Evolutionary conservation across 495 filamentous ascomycete species (phyloP), one percentile per base, ranked within the genome.

Genomic region (Penicillium canescens): DNA sequence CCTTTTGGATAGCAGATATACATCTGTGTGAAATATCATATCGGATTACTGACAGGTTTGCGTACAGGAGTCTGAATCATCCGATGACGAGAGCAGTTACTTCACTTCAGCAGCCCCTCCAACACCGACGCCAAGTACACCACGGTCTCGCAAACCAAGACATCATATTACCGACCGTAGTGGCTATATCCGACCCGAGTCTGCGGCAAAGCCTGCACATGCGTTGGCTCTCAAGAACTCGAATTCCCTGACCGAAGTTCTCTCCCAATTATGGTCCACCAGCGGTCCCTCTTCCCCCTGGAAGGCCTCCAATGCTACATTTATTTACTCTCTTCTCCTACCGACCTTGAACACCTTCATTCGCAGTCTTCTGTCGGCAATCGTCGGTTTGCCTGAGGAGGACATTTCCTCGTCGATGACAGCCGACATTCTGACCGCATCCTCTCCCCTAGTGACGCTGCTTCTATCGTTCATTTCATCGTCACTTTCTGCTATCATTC

Each of bases 281-380:
- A 94, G 95, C 66, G 89, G 90, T 7, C 86, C 87, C 7, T 91
- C 88, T 78, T 95, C 94, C 6, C 85, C 96, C 0, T 98, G 92
- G 92, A 97, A 97, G 74, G 91, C 87, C 23, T 86, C 90, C 31
- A 96, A 96, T 62, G 79, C 87, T n/a, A 92, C 90, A 1, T 96
- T 96, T 57, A 78, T 97, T 46, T 91, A 96, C 72, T 86, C 84
- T 2, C 77, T 94, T 26, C 82, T 96, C n/a, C 79, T 89, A 26
- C 89, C 87, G n/a, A 86, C 92, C 3, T 68, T 94, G 3, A 91
- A 94, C 65, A 87, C 85, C 54, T 97, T 92, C 82, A 87, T 91
- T 11, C 84, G 91, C 44, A 88, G 87, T 57, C 77, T 96, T 3
- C 78, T 97, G 4, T 86, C 90, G 18, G 91, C 92, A 3, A 75